Evolutionary conservation across 179 eudicot genomes (phyloP), one percentile per base, ranked within the genome.

Genomic region (Sideroxylon spinosum): DNA sequence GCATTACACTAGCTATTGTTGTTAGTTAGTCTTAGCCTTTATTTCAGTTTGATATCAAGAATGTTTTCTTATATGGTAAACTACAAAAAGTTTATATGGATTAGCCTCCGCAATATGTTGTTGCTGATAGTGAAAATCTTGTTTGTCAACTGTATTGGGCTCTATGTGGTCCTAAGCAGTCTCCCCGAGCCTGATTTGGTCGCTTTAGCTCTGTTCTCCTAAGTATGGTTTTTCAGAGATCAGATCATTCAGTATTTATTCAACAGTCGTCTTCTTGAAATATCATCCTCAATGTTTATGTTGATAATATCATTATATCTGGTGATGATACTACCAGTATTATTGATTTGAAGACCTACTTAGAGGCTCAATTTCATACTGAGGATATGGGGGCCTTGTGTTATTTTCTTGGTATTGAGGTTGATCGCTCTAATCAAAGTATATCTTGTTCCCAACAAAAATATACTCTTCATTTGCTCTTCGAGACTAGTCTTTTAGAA

Each of bases 361-460:
- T 70, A n/a, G 29, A 28, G 9, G 2, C 9, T 1, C 26, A 70
- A 19, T 70, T 70, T 70, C 56, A 48, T 7, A 71, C 61, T 2
- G 49, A 71, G 28, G 44, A 71, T 25, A 7, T 71, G 16, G 75
- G 75, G 6, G n/a, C 19, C 23, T 61, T 71, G 9, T 10, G 2
- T 1, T 71, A 71, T 52, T 25, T 71, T 71, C 75, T 71, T 53
- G 62, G 75, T 1, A 22, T 71, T 50, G 63, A 22, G 55, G 75
- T 71, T 50, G 61, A 46, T 52, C 75, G 44, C 8, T 48, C 74
- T 19, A 3, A 46, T 22, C 9, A 71, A 25, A 44, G 62, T n/a
- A 11, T 71, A 1, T 22, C n/a, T 23, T 61, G 25, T 14, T 71
- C 44, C 0, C 75, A 71, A 14, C 19, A 46, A 13, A 71, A 71